These are phyloP conservation scores for Diaporthe capsici DNA, from an alignment of 2,329 filamentous ascomycete species.

Conservation along the genomic window DNA sequence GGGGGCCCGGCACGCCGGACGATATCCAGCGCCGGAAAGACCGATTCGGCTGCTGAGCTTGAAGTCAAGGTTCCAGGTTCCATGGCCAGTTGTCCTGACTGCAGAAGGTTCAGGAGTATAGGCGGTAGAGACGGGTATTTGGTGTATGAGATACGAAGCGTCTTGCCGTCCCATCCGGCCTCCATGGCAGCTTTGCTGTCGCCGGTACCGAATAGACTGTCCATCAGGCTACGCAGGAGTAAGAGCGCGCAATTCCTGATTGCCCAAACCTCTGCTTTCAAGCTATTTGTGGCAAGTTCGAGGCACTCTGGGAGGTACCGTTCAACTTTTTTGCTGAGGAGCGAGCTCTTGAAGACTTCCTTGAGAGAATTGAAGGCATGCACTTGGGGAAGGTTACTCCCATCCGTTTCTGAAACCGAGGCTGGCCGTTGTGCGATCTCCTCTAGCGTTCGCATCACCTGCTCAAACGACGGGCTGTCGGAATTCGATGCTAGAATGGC, in stretches of 20 bases:
- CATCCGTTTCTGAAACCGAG: conserved; percentile 69
- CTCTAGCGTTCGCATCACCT: conserved; percentile 74
- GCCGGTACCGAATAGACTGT: conserved; percentile 81
- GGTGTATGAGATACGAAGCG: conserved; percentile 77
- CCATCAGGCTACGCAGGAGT: conserved; percentile 87
- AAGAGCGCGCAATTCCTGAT: conserved; percentile 95
- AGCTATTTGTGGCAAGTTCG: conserved; percentile 82
- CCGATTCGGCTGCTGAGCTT: conserved; percentile 71
- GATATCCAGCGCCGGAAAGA: conserved; percentile 88
- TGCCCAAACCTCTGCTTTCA: conserved; percentile 91
- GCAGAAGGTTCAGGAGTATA: conserved; percentile 75
- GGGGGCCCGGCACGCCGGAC: conserved; percentile 80
- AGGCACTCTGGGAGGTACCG: conserved; percentile 80
- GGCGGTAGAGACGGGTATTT: conserved; percentile 76
- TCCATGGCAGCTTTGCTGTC: conserved; percentile 76
- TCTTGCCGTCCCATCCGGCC: conserved; percentile 74
- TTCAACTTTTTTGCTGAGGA: conserved; percentile 80
- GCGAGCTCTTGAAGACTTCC: conserved; percentile 89
- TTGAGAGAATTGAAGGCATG: conserved; percentile 96
- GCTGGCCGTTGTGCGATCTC: conserved; percentile 70
- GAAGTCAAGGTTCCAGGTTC: conserved; percentile 50
- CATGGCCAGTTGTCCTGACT: conserved; percentile 62
- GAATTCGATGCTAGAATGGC: conserved; percentile 81
- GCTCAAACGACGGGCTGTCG: conserved; percentile 71
- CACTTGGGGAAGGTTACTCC: conserved; percentile 85